Conservation (phyloP, 257 asterid species). For the Solanum bukasovii region DNA sequence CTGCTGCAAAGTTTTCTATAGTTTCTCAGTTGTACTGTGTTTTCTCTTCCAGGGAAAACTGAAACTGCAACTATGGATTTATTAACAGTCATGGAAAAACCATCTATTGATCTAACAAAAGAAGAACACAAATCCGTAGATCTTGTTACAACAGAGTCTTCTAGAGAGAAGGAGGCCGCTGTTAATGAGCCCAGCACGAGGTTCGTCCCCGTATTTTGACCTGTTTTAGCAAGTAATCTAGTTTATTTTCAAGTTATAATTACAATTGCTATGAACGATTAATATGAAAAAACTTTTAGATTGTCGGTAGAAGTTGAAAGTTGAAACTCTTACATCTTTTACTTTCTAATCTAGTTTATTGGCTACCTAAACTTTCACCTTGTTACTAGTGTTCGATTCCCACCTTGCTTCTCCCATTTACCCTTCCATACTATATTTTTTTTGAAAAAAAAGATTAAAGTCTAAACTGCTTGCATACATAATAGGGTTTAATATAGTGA, state of each 20-base stretch:
- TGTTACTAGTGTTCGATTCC: no score
- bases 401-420: no score
- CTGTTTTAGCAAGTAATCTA: background rate
- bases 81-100: constrained; percentile 12
- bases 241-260: background rate
- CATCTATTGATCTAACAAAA: background rate
- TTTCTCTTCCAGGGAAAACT: constrained; percentile 30
- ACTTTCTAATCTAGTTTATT: background rate
- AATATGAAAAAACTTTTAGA: background rate
- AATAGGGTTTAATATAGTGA: background rate
- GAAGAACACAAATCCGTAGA: constrained; percentile 1
- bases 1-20: background rate
- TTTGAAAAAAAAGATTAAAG: no score
- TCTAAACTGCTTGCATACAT: background rate
- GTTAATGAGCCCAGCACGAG: constrained; percentile 18
- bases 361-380: background rate
- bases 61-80: constrained; percentile 19
- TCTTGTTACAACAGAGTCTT: constrained; percentile 2
- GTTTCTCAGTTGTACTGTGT: background rate
- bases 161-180: constrained; percentile 13
- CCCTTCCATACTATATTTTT: no score
- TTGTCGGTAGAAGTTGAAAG: background rate
- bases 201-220: constrained; percentile 12
- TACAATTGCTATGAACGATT: background rate
- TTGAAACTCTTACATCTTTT: background rate